Evolutionary conservation across 345 rosid genomes (phyloP), one percentile per base, ranked within the genome.

Genomic region (Euphorbia tirucalli): DNA sequence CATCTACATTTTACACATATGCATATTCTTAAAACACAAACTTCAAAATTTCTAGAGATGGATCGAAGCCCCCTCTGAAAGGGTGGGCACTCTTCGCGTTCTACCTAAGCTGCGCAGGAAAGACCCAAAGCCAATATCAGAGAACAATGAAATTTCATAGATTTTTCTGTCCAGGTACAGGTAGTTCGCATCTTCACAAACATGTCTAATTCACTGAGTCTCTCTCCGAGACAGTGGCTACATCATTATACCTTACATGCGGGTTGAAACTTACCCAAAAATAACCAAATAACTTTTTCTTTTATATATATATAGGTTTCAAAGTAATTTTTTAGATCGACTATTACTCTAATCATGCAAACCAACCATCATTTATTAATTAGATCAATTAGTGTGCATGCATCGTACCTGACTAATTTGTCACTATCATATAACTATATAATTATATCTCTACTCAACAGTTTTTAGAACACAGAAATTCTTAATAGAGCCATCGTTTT

Each of bases 151-250:
- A 70, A 21, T 35, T 58, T 70, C 48, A 46, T 46, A 46, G 50
- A 11, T 70, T 37, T 70, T 58, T 70, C 35, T 58, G 24, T 70
- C 65, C 52, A 70, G 28, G 41, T 58, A 1, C 37, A 18, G 35
- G 21, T 70, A 56, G 63, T 56, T 5, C 52, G 32, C 32, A 69
- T 35, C 65, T 56, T 58, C 65, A 70, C 21, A 21, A n/a, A 56
- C 49, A 69, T 69, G 63, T 69, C 37, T 69, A 55, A 54, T 69
- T 69, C 63, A 35, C n/a, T 31, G 28, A 69, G 43, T 9, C 55
- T 41, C 39, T 57, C 55, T 57, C 32, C 19, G 9, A 58, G 65
- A 58, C n/a, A 70, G 41, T 70, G 39, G 4, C 39, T 7, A 35
- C 7, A 35, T 35, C 39, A 7, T 35, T 35, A 35, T 7, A 7